Evolutionary conservation across 495 filamentous ascomycete species (phyloP), one percentile per base, ranked within the genome.

Genomic region (Lineolata rhizophorae): DNA sequence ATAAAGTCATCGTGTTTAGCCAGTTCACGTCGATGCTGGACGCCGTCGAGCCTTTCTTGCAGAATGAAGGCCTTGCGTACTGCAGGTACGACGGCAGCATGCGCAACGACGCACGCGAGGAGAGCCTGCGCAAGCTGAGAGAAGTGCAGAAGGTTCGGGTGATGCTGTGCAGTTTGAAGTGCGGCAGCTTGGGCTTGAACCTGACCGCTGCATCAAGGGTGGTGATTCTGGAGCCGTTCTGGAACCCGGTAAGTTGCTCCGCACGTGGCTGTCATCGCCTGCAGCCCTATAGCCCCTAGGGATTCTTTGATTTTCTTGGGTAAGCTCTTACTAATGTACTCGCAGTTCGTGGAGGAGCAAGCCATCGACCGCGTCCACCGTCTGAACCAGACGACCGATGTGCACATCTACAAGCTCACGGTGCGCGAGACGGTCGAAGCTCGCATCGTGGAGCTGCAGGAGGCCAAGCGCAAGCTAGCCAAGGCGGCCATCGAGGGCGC

Each of bases 1-100:
- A 91, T 60, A 97, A 97, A 50, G 87, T 87, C 50, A 97, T 97
- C 49, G 81, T 97, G 38, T 97, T 97, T 54, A 91, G 81, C 2
- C 78, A 94, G 44, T 93, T 91, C 52, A 97, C 87, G 2, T 83
- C 80, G 4, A 94, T 97, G 87, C 69, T 97, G 29, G 79, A 97
- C 57, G 74, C 94, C 16, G 70, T 95, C 42, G 82, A 95, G 49
- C 87, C 87, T 11, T 93, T 94, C 58, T 57, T 97, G 18, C 58
- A 64, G 13, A 54, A 64, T 19, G 68, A 76, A 14, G 68, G 68
- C 17, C 70, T 90, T 42, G 65, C 60, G 37, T 85, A 72, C 47
- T 76, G 78, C 5, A 72, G 87, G 5, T 97, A 97, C 58, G 87
- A 97, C 52, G 87, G 87, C 37, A 72, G 69, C 42, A 97, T 97